phyloP scores from a whole-genome alignment of 345 rosid species.

The Lepidium didymum region DNA sequence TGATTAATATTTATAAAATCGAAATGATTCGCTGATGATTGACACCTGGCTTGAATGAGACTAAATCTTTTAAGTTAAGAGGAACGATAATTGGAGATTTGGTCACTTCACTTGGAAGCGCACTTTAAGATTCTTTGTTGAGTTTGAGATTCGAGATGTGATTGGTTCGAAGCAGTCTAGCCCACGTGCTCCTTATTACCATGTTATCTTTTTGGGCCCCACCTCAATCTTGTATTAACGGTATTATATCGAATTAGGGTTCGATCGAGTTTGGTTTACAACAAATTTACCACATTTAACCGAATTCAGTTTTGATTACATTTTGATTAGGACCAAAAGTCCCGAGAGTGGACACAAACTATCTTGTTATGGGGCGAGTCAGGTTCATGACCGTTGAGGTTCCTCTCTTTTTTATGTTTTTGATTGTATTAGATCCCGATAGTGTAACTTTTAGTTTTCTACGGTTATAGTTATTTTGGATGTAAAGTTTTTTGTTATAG shows the following conservation, averaged over 20 bases:
- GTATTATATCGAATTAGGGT: not conserved
- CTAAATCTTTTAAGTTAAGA: conserved; percentile 13
- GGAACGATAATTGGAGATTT: conserved; percentile 19
- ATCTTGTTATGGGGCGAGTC: no score
- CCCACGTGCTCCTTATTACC: conserved; percentile 26
- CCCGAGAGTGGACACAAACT: no score
- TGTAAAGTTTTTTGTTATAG: no score
- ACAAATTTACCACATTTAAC: not conserved
- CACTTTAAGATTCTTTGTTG: conserved; percentile 18
- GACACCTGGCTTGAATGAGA: conserved; percentile 24
- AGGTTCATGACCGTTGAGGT: no score
- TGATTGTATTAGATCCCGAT: no score
- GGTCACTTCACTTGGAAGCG: conserved; percentile 18
- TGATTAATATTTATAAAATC: conserved; percentile 11
- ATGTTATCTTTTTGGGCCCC: conserved; percentile 5
- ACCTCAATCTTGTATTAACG: not conserved
- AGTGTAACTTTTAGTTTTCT: no score
- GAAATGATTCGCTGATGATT: conserved; percentile 32
- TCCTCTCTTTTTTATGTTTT: no score
- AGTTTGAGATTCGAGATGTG: conserved; percentile 25
- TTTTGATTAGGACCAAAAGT: no score
- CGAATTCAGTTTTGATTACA: not conserved
- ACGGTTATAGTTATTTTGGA: no score
- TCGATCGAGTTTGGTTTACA: not conserved
- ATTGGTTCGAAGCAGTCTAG: conserved; percentile 22